Percentiles rank a stretch among this genome's conserved stretches.
phyloP scores from a whole-genome alignment of 345 rosid genomes.

The Populus deltoides region DNA sequence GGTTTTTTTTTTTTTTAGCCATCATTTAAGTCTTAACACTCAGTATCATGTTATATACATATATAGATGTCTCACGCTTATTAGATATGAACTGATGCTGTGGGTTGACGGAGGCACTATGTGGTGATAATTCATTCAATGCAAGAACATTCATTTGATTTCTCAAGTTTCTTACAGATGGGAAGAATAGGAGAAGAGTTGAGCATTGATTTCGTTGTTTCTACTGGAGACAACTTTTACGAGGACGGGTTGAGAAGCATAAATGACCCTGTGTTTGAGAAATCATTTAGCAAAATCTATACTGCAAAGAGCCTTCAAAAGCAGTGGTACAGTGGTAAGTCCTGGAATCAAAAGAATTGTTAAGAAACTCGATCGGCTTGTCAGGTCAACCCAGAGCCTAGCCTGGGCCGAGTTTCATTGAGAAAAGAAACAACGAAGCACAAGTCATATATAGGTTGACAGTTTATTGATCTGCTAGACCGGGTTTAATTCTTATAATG shows the following conservation, averaged over 20 bases:
- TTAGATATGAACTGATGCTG: neutral
- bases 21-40: neutral
- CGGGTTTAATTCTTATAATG: too few species aligned
- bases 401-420: too few species aligned
- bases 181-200: constrained; percentile 10
- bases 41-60: neutral
- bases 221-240: constrained; percentile 19
- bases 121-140: too few species aligned
- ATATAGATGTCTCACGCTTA: neutral
- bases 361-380: too few species aligned
- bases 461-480: too few species aligned
- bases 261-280: constrained; percentile 11
- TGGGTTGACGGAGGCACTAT: neutral
- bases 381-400: too few species aligned
- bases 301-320: constrained; percentile 19
- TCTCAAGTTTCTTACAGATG: constrained; percentile 4
- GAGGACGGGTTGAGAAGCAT: constrained; percentile 8
- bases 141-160: neutral
- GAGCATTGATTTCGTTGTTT: constrained; percentile 11
- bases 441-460: too few species aligned
- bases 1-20: neutral
- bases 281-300: constrained; percentile 12
- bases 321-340: constrained; percentile 17
- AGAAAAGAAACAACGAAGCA: too few species aligned
- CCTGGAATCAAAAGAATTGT: too few species aligned